Evolutionary conservation across 352 stramenopile genomes (phyloP).

Genomic region (Globisporangium yorkense): DNA sequence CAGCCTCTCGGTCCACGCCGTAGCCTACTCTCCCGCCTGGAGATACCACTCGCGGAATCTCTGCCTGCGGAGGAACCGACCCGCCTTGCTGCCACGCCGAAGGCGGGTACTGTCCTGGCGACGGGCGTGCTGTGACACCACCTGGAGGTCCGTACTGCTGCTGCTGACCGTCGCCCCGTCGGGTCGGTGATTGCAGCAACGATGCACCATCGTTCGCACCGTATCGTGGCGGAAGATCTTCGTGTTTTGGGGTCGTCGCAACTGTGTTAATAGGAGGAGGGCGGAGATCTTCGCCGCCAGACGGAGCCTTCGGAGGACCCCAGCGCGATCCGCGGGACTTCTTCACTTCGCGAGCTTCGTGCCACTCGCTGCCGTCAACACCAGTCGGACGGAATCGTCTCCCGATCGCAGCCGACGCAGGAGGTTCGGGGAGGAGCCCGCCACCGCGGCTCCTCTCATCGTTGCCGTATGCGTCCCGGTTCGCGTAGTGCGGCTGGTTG

Average conservation of each 20-base stretch:
- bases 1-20: slow-evolving; percentile 24
- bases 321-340: slow-evolving; percentile 65
- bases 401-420: slow-evolving; percentile 12
- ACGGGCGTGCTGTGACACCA: too few species aligned
- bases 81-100: too few species aligned
- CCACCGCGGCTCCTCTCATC: slow-evolving; percentile 8
- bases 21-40: slow-evolving; percentile 6
- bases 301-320: slow-evolving; percentile 45
- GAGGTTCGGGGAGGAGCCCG: slow-evolving; percentile 2
- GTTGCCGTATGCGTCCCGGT: slow-evolving; percentile 1
- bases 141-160: too few species aligned
- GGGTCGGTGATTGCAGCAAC: too few species aligned
- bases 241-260: neutral
- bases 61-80: too few species aligned
- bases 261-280: slow-evolving; percentile 46
- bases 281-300: slow-evolving; percentile 23
- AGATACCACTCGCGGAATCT: too few species aligned
- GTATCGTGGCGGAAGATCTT: neutral
- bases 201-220: too few species aligned
- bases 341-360: slow-evolving; percentile 44
- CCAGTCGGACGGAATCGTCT: slow-evolving; percentile 18
- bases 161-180: too few species aligned
- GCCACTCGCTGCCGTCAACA: slow-evolving; percentile 20
- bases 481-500: neutral
- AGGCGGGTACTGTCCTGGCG: too few species aligned